Evolutionary conservation across 2,329 filamentous ascomycete species (phyloP).

Genomic region (Sporothrix protearum): DNA sequence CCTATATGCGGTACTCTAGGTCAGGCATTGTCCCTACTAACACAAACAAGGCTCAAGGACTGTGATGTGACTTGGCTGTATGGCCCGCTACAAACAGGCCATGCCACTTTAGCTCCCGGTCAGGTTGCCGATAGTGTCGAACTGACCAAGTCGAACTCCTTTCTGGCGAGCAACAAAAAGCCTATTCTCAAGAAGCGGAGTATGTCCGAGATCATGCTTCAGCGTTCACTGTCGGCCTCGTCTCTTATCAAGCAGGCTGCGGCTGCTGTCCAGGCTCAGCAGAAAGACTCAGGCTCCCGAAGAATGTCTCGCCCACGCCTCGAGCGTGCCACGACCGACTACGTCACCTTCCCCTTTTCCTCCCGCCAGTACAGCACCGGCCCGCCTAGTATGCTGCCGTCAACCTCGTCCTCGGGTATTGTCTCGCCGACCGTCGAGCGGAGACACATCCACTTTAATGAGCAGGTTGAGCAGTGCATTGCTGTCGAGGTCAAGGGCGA

Average conservation of each 20-base stretch:
- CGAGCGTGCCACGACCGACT: conserved; percentile 64
- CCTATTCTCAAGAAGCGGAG: conserved; percentile 95
- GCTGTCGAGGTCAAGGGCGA: conserved; percentile 83
- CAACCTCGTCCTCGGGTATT: conserved; percentile 67
- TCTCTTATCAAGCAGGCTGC: conserved; percentile 87
- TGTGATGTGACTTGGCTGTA: conserved; percentile 98
- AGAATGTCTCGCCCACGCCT: conserved; percentile 52
- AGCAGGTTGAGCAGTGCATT: conserved; percentile 93
- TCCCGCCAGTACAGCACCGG: conserved; percentile 59
- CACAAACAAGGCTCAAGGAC: conserved; percentile 79
- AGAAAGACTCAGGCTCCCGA: conserved; percentile 51
- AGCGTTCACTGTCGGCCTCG: conserved; percentile 80
- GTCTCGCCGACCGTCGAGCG: conserved; percentile 61
- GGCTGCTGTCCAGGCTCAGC: conserved; percentile 78
- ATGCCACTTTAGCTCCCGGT: conserved; percentile 50
- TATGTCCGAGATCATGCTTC: conserved; percentile 92
- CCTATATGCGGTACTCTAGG: background rate
- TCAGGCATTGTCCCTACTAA: conserved; percentile 32
- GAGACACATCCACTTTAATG: conserved; percentile 93
- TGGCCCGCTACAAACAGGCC: conserved; percentile 77
- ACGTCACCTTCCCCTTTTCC: conserved; percentile 61
- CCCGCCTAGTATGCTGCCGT: conserved; percentile 62
- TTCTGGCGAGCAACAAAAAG: conserved; percentile 68
- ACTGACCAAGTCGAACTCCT: conserved; percentile 57
- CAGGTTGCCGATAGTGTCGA: conserved; percentile 41